Conservation (phyloP, 2,329 filamentous ascomycete genomes). For the Pezicula carpinea region DNA sequence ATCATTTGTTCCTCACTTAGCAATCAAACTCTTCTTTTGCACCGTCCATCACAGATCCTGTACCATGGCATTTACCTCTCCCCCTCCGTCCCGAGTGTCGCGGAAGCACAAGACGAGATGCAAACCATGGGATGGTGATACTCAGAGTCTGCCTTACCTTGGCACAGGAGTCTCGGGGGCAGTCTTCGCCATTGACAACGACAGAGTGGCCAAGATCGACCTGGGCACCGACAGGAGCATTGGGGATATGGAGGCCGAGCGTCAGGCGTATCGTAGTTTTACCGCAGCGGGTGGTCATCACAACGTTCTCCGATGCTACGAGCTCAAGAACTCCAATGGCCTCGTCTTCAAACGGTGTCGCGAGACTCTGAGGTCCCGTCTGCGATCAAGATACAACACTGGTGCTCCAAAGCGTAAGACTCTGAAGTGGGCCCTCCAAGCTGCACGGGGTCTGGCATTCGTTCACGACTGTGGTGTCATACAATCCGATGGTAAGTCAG, state of each 20-base stretch:
- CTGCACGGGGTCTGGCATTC: slow-evolving; percentile 1
- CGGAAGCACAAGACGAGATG: too few species aligned
- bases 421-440: not conserved
- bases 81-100: too few species aligned
- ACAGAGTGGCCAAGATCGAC: slow-evolving; percentile 3
- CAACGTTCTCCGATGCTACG: slow-evolving; percentile 1
- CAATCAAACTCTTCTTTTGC: too few species aligned
- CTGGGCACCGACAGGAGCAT: slow-evolving; percentile 1
- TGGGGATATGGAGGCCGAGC: slow-evolving; percentile 1
- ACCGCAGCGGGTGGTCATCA: not conserved
- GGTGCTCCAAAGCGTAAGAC: not conserved
- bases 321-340: not conserved
- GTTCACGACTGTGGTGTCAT: slow-evolving; percentile 1
- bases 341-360: slow-evolving; percentile 1
- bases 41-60: too few species aligned
- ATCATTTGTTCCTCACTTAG: too few species aligned
- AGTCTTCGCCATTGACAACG: slow-evolving; percentile 1
- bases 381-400: not conserved
- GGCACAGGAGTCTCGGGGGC: slow-evolving; percentile 2
- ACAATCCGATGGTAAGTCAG: slow-evolving; percentile 4
- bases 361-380: not conserved
- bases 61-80: too few species aligned
- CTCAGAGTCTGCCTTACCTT: not conserved
- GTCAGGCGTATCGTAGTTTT: not conserved
- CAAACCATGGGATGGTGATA: slow-evolving; percentile 1